These are phyloP conservation scores for Candida golubevii DNA, from an alignment of 805 yeast genomes.

Conservation along the genomic window DNA sequence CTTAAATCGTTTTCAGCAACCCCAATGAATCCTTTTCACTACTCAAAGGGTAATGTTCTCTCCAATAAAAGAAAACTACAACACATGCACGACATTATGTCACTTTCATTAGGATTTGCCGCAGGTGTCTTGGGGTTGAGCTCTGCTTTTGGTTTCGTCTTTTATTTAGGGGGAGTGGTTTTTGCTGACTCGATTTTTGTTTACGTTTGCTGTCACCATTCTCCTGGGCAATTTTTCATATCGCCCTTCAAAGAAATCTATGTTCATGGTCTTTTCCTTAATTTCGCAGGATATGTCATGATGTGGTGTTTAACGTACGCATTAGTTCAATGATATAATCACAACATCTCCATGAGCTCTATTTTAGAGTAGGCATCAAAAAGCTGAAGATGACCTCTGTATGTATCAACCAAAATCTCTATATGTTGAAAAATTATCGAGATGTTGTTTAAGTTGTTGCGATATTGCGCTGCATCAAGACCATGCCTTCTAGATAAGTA, in stretches of 20 bases:
- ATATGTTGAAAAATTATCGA: too few relatives aligned
- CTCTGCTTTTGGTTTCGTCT: conserved; percentile 30
- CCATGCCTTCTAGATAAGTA: too few relatives aligned
- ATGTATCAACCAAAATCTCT: too few relatives aligned
- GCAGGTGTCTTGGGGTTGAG: conserved; percentile 39
- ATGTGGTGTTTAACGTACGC: conserved; percentile 48
- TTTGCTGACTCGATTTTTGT: conserved; percentile 28
- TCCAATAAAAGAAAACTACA: conserved; percentile 17
- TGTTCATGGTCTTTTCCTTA: conserved; percentile 27
- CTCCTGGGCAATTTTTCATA: conserved; percentile 21
- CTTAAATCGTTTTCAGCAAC: too few relatives aligned
- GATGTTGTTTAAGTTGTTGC: too few relatives aligned
- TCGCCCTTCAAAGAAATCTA: conserved; percentile 33
- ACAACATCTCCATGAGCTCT: too few relatives aligned
- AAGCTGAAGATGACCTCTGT: too few relatives aligned
- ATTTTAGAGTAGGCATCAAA: too few relatives aligned
- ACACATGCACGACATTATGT: conserved; percentile 35
- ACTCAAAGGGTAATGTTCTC: too few relatives aligned
- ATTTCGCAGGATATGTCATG: conserved; percentile 40
- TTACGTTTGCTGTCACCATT: conserved; percentile 29
- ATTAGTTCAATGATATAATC: conserved; percentile 24
- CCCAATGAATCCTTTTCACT: too few relatives aligned
- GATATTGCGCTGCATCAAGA: too few relatives aligned
- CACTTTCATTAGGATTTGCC: conserved; percentile 36
- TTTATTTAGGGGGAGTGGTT: conserved; percentile 33